A percentile compares a stretch with the other conserved stretches of the same genome.
Evolutionary conservation across 805 yeast genomes (phyloP).

Genomic region (Hemisphaericaspora nanyangensis): DNA sequence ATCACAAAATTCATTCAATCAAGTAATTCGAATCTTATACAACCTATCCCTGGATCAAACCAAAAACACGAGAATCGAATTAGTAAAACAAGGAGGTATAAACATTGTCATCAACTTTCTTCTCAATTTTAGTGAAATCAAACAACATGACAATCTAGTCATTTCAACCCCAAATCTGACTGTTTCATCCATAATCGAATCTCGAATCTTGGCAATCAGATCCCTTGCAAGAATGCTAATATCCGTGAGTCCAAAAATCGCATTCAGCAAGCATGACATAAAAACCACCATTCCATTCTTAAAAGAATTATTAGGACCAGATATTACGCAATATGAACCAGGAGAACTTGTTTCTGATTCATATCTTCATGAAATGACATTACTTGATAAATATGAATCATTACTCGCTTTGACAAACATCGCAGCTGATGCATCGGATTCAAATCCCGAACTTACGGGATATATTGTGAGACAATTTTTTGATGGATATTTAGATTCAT

Average conservation of each 20-base stretch:
- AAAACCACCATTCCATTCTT: slow-evolving; percentile 47
- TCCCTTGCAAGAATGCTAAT: slow-evolving; percentile 44
- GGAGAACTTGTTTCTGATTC: slow-evolving; percentile 7
- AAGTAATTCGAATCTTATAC: slow-evolving; percentile 30
- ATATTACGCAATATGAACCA: slow-evolving; percentile 18
- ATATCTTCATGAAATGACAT: slow-evolving; percentile 27
- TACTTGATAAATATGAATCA: slow-evolving; percentile 49
- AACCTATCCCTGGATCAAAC: slow-evolving; percentile 29
- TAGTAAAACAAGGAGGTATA: slow-evolving; percentile 46
- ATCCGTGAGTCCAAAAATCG: slow-evolving; percentile 38
- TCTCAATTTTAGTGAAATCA: slow-evolving; percentile 22
- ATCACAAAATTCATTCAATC: slow-evolving; percentile 13
- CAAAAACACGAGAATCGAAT: slow-evolving; percentile 23
- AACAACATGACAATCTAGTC: slow-evolving; percentile 12
- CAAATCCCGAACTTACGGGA: slow-evolving; percentile 37
- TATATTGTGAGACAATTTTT: slow-evolving; percentile 41
- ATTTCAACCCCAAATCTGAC: slow-evolving; percentile 17
- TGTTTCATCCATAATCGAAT: slow-evolving; percentile 15
- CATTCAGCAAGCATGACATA: slow-evolving; percentile 38
- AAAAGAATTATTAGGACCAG: slow-evolving; percentile 42
- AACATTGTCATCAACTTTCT: slow-evolving; percentile 37
- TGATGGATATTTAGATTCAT: slow-evolving; percentile 43
- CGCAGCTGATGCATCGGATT: slow-evolving; percentile 46
- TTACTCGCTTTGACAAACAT: slow-evolving; percentile 67
- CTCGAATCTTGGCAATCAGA: slow-evolving; percentile 32